phyloP scores from a whole-genome alignment of 2,329 filamentous ascomycete genomes.

The Zalaria sp. region DNA sequence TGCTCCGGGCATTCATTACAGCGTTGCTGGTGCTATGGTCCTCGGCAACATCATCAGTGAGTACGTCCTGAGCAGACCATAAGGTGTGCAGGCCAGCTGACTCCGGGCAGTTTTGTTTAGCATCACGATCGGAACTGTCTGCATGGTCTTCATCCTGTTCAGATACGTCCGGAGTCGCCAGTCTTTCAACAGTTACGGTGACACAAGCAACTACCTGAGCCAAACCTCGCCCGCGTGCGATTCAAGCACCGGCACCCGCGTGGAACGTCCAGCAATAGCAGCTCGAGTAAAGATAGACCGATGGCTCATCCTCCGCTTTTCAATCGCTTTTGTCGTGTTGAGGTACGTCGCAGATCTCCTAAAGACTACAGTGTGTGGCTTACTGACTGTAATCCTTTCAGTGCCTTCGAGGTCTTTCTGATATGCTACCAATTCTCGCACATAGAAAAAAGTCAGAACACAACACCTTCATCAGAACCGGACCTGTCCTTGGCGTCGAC shows the following conservation, averaged over 20 bases:
- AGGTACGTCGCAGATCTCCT: neutral
- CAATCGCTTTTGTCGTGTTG: slow-evolving; percentile 7
- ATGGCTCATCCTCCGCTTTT: slow-evolving; percentile 10
- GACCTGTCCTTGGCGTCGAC: slow-evolving; percentile 6
- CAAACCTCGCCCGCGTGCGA: neutral
- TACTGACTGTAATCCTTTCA: neutral
- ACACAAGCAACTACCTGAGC: neutral
- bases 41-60: slow-evolving; percentile 7
- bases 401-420: slow-evolving; percentile 8
- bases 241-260: neutral
- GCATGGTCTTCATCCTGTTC: slow-evolving; percentile 8
- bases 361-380: neutral
- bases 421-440: slow-evolving; percentile 4
- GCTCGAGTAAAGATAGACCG: slow-evolving; percentile 3
- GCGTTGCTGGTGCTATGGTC: slow-evolving; percentile 3
- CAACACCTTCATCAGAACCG: slow-evolving; percentile 1
- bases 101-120: slow-evolving; percentile 6
- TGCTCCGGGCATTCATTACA: slow-evolving; percentile 4
- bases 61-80: neutral
- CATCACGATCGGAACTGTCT: slow-evolving; percentile 7
- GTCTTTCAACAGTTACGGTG: slow-evolving; percentile 3
- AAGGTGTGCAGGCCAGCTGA: no score
- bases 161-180: slow-evolving; percentile 8
- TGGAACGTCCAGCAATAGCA: neutral
- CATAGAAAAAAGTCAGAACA: slow-evolving; percentile 4